phyloP scores from a whole-genome alignment of 208 protist species.

The Acanthamoeba royreba region DNA sequence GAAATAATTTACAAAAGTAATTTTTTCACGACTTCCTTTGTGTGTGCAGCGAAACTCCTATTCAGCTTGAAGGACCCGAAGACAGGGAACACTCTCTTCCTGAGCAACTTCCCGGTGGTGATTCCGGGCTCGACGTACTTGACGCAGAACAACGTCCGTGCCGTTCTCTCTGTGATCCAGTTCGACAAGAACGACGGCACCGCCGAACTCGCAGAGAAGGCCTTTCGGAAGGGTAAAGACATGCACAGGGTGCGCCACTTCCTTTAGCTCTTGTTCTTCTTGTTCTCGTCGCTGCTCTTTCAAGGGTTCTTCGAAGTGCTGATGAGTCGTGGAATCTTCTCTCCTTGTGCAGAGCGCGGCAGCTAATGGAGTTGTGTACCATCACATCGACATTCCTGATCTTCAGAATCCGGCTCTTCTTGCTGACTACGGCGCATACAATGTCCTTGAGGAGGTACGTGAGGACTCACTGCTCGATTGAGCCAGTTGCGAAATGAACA shows the following conservation, averaged over 20 bases:
- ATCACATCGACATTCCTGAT: constrained; percentile 33
- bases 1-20: neutral
- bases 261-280: neutral
- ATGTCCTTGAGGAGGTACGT: neutral
- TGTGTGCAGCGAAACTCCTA: neutral
- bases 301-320: no score
- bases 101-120: constrained; percentile 1
- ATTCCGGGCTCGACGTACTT: neutral
- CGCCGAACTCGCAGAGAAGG: neutral
- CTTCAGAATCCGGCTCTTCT: constrained; percentile 7
- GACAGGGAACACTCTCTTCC: constrained; percentile 12
- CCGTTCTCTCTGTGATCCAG: constrained; percentile 26
- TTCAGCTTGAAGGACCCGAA: neutral
- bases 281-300: neutral
- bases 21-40: neutral
- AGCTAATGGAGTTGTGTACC: neutral
- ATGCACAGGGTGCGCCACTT: neutral
- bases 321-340: neutral
- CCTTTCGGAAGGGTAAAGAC: neutral
- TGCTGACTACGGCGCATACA: neutral
- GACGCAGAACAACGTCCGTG: neutral
- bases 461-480: no score
- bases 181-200: constrained; percentile 11
- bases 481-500: neutral
- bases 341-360: neutral